Percentiles rank a stretch among this genome's conserved stretches.
These are phyloP conservation scores for Candida sojae DNA, from an alignment of 1,139 yeast genomes.

Conservation along the genomic window DNA sequence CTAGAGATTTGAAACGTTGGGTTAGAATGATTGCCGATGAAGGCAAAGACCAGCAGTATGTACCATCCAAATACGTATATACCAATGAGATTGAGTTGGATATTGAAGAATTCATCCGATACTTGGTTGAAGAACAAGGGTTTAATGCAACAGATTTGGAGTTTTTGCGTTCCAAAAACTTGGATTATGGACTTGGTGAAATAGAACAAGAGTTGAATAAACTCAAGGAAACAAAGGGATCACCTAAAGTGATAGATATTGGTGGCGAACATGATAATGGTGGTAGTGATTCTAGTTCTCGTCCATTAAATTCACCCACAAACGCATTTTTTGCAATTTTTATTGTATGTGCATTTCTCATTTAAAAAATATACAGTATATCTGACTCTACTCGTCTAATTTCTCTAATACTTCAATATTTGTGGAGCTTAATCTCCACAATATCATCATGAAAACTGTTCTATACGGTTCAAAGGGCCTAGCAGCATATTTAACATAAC, in stretches of 20 bases:
- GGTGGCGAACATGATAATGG: conserved; percentile 39
- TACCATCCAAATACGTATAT: conserved; percentile 6
- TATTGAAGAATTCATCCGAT: conserved; percentile 31
- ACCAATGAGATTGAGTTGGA: conserved; percentile 20
- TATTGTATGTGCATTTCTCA: conserved; percentile 6
- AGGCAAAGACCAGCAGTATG: conserved; percentile 2
- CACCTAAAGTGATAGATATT: conserved; percentile 26
- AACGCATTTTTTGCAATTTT: conserved; percentile 9
- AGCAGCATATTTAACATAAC: conserved; percentile 56
- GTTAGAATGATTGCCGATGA: conserved; percentile 23
- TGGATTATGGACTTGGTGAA: conserved; percentile 40
- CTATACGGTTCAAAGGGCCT: conserved; percentile 65
- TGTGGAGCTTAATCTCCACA: conserved; percentile 72
- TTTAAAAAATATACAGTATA: not conserved
- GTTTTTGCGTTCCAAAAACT: conserved; percentile 22
- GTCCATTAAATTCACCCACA: not conserved
- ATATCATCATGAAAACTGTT: conserved; percentile 65
- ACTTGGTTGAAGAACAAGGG: conserved; percentile 29
- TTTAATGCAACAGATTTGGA: conserved; percentile 29
- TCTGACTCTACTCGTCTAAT: conserved; percentile 8
- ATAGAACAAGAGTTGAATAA: conserved; percentile 39
- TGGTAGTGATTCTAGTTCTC: conserved; percentile 7
- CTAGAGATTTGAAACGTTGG: conserved; percentile 27
- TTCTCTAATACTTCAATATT: conserved; percentile 51
- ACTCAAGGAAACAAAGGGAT: conserved; percentile 21